Conservation (phyloP, 2,329 filamentous ascomycete genomes). For the Diplodia mutila region DNA sequence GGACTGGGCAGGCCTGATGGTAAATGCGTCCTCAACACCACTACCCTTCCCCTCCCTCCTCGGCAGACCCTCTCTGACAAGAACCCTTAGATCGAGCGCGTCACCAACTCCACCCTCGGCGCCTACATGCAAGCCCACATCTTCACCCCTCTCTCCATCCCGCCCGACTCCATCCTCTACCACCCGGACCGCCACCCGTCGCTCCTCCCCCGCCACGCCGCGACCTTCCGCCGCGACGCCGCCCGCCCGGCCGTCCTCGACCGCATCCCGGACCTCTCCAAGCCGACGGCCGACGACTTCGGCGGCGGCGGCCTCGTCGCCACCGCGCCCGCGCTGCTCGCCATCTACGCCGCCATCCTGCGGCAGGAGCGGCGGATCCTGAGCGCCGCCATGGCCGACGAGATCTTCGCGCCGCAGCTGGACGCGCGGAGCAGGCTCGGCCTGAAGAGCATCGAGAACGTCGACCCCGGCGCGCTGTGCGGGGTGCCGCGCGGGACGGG, state of each 20-base stretch:
- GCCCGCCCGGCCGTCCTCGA: not conserved
- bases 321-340: slow-evolving; percentile 2
- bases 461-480: slow-evolving; percentile 5
- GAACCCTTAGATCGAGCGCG: slow-evolving; percentile 32
- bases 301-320: slow-evolving; percentile 18
- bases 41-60: not conserved
- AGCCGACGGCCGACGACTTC: slow-evolving; percentile 10
- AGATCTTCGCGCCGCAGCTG: slow-evolving; percentile 16
- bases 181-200: slow-evolving; percentile 17
- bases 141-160: slow-evolving; percentile 32
- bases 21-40: not conserved
- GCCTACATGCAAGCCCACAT: slow-evolving; percentile 35
- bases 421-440: not conserved
- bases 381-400: not conserved
- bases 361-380: not conserved
- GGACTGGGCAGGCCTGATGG: slow-evolving; percentile 32
- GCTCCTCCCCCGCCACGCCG: slow-evolving; percentile 6
- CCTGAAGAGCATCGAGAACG: not conserved
- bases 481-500: not conserved
- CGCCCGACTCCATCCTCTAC: slow-evolving; percentile 31
- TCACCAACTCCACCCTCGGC: slow-evolving; percentile 31
- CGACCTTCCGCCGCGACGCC: slow-evolving; percentile 32
- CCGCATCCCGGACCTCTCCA: not conserved
- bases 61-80: too few species aligned
- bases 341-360: slow-evolving; percentile 12